Base-by-base conservation (phyloP, 371 early-diverging fungal genomes). In the Apophysomyces elegans region DNA sequence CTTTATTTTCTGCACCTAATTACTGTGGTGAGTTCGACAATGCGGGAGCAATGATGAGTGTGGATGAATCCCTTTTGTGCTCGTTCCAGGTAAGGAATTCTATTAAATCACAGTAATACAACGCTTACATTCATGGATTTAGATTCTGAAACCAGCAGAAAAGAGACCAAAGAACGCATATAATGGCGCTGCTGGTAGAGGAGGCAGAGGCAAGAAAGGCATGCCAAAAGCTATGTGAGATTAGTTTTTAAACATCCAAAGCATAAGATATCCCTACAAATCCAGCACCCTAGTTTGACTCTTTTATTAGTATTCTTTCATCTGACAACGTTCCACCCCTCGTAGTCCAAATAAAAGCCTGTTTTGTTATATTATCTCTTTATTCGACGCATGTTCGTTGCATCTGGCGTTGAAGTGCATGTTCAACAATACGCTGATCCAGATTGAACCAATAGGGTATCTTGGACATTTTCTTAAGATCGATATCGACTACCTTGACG, bases 11-110 rank as follows among this genome's bases (percentile, higher is more conserved):
- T 14, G 99, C 99, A 11, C 98, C 99, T 44, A 98, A 99, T 80
- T 99, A 98, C 74, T 99, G 99, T 72, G 98, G 98, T 43, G 98
- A 98, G 78, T 98, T 97, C 80, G 96, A 96, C 69, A 98, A 98
- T 63, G 88, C 85, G 46, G 96, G 96, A 7, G 97, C 95, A 2
- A 93, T 97, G 77, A 96, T 99, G 98, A 87, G 89, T 44, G 96
- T 98, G 43, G 93, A 93, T 69, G 91, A 94, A 68, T 90, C 94
- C 26, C 82, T 98, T 63, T 80, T 95, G 70, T 98, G 98, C 74
- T 90, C 91, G 11, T 94, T 95, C 85, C 90, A 93, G 73, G 74
- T 77, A 62, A 58, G 41, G 1, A 21, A 32, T 26, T n/a, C 2
- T 2, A 13, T 38, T 56, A 57, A 9, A 57, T 7, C 13, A 39